Conservation (phyloP, 345 rosid species). For the Clarkia xantiana region DNA sequence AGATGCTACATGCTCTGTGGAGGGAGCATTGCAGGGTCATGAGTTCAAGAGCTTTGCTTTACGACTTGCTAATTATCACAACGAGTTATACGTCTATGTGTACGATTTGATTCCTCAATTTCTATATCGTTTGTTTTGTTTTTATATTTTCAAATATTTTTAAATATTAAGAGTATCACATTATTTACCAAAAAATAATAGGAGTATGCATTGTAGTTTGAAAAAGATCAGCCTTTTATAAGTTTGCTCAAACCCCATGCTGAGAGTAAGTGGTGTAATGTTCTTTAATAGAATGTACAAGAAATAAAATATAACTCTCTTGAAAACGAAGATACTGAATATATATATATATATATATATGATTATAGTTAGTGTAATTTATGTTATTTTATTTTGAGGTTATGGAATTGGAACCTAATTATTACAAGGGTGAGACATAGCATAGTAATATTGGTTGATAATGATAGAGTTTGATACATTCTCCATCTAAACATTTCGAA, state of each 20-base stretch:
- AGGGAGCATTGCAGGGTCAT: constrained; percentile 64
- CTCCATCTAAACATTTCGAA: constrained; percentile 56
- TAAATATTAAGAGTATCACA: no score
- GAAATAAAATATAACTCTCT: no score
- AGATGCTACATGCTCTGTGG: constrained; percentile 82
- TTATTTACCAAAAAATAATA: no score
- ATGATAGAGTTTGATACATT: constrained; percentile 79
- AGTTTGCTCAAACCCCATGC: no score
- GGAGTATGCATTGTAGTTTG: no score
- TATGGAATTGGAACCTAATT: constrained; percentile 48
- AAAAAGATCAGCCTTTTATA: no score
- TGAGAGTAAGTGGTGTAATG: no score
- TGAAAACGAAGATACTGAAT: no score
- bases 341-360: no score
- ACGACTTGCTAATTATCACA: constrained; percentile 96
- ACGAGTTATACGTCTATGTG: constrained; percentile 77
- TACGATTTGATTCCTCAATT: constrained; percentile 23
- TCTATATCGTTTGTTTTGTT: neutral
- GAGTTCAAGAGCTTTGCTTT: constrained; percentile 86
- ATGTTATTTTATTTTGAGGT: no score
- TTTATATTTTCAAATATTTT: neutral
- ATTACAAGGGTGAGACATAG: constrained; percentile 47
- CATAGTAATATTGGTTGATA: constrained; percentile 80
- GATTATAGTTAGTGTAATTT: neutral
- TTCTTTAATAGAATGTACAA: no score